Evolutionary conservation across 2,329 filamentous ascomycete species (phyloP), one percentile per base, ranked within the genome.

Genomic region (Aureobasidium zeae): DNA sequence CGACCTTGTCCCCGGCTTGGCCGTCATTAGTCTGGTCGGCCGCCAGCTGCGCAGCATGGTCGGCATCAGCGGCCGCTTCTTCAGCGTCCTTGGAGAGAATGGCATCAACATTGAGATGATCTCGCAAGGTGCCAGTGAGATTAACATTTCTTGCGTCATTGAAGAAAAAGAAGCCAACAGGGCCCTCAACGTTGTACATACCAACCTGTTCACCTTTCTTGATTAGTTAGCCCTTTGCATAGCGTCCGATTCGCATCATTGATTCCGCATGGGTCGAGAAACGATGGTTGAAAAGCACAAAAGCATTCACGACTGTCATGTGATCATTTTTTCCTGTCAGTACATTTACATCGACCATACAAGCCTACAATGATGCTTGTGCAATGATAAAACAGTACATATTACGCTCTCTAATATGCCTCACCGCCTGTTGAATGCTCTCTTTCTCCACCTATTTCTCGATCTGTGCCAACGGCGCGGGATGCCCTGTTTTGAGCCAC

Each of bases 31-130:
- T 57, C 69, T 98, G 41, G 89, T 98, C 1, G 91, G 91, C 36
- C 85, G 86, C 48, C 86, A 96, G 64, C 86, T 98, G 81, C 94
- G 94, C 71, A 91, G 94, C 64, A 95, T 96, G 87, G 63, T 71
- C 45, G 91, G 91, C 49, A 86, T 98, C 50, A 85, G 85, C 6
- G 91, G 91, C 20, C 80, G 77, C 54, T 96, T 98, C 84, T 96
- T 98, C 64, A 86, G 83, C 35, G 93, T 88, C 1, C 71, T 98
- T 13, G 91, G 91, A 31, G 85, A 95, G 60, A 83, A 94, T 61
- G 84, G 85, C 55, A 81, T 98, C 59, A 98, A 98, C 62, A 86
- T 98, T 54, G 91, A 98, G 68, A 98, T 98, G 91, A 98, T 98
- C 53, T 94, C 86, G 17, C 91, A 98, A 69, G 87, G 88, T 56